A percentile compares a stretch with the other conserved stretches of the same genome.
Evolutionary conservation across 2,329 filamentous ascomycete species (phyloP).

Genomic region (Karstenula rhodostoma): DNA sequence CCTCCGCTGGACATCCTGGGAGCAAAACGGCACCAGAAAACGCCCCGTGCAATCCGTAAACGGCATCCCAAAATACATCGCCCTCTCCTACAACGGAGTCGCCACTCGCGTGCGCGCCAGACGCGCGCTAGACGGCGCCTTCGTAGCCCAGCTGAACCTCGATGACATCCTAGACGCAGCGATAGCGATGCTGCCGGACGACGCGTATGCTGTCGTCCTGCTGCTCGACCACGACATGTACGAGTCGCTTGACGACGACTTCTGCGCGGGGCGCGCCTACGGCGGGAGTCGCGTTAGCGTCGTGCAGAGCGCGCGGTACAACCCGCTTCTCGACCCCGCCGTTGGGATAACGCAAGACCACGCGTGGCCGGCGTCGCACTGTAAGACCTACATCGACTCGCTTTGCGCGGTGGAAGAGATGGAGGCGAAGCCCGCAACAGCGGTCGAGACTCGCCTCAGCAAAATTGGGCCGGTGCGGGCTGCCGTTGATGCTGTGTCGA

Average conservation of each 20-base stretch:
- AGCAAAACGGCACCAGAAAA: slow-evolving; percentile 18
- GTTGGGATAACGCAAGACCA: slow-evolving; percentile 61
- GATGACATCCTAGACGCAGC: slow-evolving; percentile 68
- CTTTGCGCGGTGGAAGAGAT: slow-evolving; percentile 44
- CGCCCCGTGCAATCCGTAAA: slow-evolving; percentile 7
- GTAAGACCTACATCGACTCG: slow-evolving; percentile 58
- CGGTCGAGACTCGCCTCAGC: slow-evolving; percentile 20
- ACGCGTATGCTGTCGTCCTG: slow-evolving; percentile 68
- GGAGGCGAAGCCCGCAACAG: slow-evolving; percentile 16
- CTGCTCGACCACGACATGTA: slow-evolving; percentile 70
- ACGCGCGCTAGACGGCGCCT: slow-evolving; percentile 56
- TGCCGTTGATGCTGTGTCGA: slow-evolving; percentile 24
- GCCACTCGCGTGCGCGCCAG: slow-evolving; percentile 63
- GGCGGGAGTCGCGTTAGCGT: slow-evolving; percentile 69
- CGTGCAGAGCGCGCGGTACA: slow-evolving; percentile 69
- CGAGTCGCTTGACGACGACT: slow-evolving; percentile 71
- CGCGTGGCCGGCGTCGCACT: slow-evolving; percentile 72
- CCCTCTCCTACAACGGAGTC: slow-evolving; percentile 51
- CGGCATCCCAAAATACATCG: slow-evolving; percentile 51
- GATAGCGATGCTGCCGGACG: slow-evolving; percentile 60
- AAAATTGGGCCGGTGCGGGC: slow-evolving; percentile 23
- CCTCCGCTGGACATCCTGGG: slow-evolving; percentile 62
- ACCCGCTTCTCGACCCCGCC: slow-evolving; percentile 56
- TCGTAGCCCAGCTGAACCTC: slow-evolving; percentile 64
- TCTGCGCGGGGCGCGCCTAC: slow-evolving; percentile 72